Percentiles rank a stretch among this genome's conserved stretches.
Conservation (phyloP, 768 basidiomycete genomes). For the Termitomyces bulborhizus region DNA sequence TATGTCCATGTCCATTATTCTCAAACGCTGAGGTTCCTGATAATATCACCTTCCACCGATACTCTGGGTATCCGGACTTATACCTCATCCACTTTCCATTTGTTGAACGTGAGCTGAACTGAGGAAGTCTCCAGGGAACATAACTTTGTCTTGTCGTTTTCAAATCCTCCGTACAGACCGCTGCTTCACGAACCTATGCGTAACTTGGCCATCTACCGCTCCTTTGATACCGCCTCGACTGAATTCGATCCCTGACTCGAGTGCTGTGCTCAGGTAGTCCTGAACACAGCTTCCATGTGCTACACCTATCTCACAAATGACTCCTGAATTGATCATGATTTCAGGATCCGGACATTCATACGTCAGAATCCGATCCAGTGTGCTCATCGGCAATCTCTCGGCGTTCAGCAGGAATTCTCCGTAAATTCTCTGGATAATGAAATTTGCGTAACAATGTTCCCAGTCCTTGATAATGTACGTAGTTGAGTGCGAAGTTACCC, state of each 20-base stretch:
- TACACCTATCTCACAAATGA: not conserved
- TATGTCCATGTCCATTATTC: no score
- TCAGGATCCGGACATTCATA: not conserved
- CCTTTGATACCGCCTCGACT: not conserved
- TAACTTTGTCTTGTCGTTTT: not conserved
- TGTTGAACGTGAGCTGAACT: not conserved
- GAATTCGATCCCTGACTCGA: not conserved
- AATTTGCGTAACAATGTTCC: not conserved
- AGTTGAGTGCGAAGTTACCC: not conserved
- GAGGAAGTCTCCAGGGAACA: not conserved
- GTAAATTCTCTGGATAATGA: not conserved
- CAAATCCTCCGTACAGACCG: conserved; percentile 9
- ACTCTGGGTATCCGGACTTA: not conserved
- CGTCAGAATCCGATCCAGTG: not conserved
- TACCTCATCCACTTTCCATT: not conserved
- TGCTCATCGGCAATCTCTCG: not conserved
- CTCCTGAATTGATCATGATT: not conserved
- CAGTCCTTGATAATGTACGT: not conserved
- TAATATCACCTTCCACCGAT: not conserved
- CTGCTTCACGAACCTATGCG: not conserved
- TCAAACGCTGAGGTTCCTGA: not conserved
- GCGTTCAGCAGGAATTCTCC: not conserved
- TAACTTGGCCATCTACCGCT: conserved; percentile 1
- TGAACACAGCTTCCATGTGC: conserved; percentile 1
- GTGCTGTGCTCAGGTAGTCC: not conserved